Evolutionary conservation across 345 rosid genomes (phyloP).

Genomic region (Zanthoxylum bungeanum): DNA sequence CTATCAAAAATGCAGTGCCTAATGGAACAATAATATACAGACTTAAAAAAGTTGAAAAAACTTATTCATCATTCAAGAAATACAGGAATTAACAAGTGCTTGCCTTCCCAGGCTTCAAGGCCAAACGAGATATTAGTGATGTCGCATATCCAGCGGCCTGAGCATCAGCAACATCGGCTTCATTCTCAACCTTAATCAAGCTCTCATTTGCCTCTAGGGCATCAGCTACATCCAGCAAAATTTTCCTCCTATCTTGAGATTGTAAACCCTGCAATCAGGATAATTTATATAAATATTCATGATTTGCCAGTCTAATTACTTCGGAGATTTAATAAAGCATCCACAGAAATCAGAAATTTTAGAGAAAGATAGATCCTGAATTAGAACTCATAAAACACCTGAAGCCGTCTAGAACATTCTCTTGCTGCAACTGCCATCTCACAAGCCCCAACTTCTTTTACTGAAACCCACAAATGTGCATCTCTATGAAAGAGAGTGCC

Average conservation of each 20-base stretch:
- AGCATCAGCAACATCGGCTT: slow-evolving; percentile 55
- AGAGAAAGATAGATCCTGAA: neutral
- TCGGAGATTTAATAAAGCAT: neutral
- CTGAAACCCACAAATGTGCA: slow-evolving; percentile 37
- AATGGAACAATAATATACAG: neutral
- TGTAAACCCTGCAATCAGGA: slow-evolving; percentile 32
- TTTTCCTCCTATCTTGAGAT: slow-evolving; percentile 43
- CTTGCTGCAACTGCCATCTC: slow-evolving; percentile 57
- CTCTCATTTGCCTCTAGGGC: slow-evolving; percentile 49
- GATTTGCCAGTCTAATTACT: neutral
- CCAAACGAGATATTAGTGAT: slow-evolving; percentile 45
- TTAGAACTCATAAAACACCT: slow-evolving; percentile 29
- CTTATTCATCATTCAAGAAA: slow-evolving; percentile 1
- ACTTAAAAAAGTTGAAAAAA: neutral
- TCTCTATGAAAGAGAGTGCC: slow-evolving; percentile 57
- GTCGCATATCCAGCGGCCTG: slow-evolving; percentile 39
- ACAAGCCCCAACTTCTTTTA: slow-evolving; percentile 37
- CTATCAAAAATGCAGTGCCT: neutral
- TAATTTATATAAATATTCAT: slow-evolving; percentile 2
- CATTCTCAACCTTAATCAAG: slow-evolving; percentile 47
- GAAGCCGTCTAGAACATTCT: slow-evolving; percentile 55
- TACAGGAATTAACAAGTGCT: slow-evolving; percentile 11
- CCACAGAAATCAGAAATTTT: neutral
- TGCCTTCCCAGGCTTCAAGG: slow-evolving; percentile 60
- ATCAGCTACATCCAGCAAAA: slow-evolving; percentile 48